phyloP scores from a whole-genome alignment of 169 alveolate genomes.

The Plasmodium coatneyi region DNA sequence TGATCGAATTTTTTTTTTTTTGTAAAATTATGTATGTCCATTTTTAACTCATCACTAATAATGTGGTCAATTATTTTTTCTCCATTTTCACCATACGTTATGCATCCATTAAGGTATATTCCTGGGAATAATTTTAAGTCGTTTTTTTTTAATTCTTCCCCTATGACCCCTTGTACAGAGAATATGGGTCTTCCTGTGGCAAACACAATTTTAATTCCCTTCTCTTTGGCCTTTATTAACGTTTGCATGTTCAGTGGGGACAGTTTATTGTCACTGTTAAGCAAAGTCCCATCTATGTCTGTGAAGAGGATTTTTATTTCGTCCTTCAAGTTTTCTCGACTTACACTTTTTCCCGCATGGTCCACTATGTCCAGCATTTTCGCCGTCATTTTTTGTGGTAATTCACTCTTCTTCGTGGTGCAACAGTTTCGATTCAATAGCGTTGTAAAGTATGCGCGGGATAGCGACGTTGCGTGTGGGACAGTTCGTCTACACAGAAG shows the following conservation, averaged over 20 bases:
- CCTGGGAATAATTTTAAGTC: conserved; percentile 76
- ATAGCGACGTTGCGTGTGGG: neutral
- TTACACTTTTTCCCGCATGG: conserved; percentile 17
- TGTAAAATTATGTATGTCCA: conserved; percentile 58
- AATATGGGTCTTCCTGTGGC: conserved; percentile 36
- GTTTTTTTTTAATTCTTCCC: conserved; percentile 27
- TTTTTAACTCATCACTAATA: conserved; percentile 35
- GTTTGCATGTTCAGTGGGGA: conserved; percentile 35
- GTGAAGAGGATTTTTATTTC: conserved; percentile 55
- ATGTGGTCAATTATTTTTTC: conserved; percentile 25
- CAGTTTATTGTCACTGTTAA: conserved; percentile 14
- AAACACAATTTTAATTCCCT: conserved; percentile 43
- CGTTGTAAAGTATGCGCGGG: neutral
- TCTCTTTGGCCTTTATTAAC: conserved; percentile 36
- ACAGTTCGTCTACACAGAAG: neutral
- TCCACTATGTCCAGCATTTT: conserved; percentile 36
- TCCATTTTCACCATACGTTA: conserved; percentile 76
- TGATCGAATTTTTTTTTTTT: conserved; percentile 44
- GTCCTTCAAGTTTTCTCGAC: conserved; percentile 5
- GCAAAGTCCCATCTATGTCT: conserved; percentile 61
- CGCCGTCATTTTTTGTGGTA: neutral
- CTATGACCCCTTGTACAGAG: conserved; percentile 46
- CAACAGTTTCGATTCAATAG: neutral
- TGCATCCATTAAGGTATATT: conserved; percentile 77
- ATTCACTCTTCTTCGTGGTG: neutral